These are phyloP conservation scores for Uncinocarpus reesii DNA, from an alignment of 2,329 filamentous ascomycete genomes.

Conservation along the genomic window DNA sequence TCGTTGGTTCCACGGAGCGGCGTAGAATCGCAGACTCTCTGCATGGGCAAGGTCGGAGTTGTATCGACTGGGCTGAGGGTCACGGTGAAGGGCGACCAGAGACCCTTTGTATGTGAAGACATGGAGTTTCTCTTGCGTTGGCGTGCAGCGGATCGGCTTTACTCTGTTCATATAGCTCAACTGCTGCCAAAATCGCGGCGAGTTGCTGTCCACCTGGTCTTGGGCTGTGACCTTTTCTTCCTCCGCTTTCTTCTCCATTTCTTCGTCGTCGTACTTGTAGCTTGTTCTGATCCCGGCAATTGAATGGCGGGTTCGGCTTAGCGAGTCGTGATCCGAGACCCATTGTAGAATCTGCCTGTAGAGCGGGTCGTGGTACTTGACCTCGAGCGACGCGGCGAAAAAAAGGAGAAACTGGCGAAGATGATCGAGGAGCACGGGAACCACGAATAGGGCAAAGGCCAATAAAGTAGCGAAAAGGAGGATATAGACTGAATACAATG, in stretches of 20 bases:
- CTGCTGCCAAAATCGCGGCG: neutral
- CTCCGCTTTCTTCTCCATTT: no score
- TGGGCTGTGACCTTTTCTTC: no score
- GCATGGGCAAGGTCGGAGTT: neutral
- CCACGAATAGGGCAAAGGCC: no score
- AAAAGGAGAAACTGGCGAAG: neutral
- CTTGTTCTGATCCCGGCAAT: neutral
- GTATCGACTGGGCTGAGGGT: neutral
- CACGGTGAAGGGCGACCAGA: neutral
- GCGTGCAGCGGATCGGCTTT: neutral
- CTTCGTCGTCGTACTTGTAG: no score
- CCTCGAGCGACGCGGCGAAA: constrained; percentile 15
- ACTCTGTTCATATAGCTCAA: neutral
- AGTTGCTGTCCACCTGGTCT: no score
- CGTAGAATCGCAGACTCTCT: neutral
- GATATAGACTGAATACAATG: constrained; percentile 18
- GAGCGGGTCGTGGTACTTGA: constrained; percentile 35
- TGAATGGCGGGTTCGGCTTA: neutral
- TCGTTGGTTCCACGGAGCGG: neutral
- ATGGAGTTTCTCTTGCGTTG: neutral
- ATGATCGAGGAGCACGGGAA: neutral
- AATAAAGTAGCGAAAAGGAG: neutral
- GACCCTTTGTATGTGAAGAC: neutral
- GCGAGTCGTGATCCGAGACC: constrained; percentile 21
- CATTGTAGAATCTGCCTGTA: constrained; percentile 24